phyloP scores from a whole-genome alignment of 2,329 filamentous ascomycete genomes.

The Cordyceps tenuipes region DNA sequence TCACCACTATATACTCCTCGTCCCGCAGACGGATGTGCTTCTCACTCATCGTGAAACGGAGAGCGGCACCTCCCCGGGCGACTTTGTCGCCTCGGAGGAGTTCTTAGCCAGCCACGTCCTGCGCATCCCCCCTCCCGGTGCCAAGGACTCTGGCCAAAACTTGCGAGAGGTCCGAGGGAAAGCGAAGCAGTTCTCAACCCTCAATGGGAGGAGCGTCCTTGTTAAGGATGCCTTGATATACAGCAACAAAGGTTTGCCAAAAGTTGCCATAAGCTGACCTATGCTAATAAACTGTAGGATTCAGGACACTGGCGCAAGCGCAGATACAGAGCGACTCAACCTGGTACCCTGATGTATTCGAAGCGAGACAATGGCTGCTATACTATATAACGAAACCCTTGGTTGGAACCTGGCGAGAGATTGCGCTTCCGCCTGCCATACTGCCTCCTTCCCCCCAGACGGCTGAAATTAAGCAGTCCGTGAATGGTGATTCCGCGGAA shows the following conservation, averaged over 20 bases:
- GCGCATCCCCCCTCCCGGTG: conserved; percentile 58
- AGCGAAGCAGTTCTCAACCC: conserved; percentile 85
- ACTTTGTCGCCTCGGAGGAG: conserved; percentile 82
- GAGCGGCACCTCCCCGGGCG: conserved; percentile 64
- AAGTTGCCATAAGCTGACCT: not conserved
- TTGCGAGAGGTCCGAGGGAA: conserved; percentile 84
- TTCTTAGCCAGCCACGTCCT: conserved; percentile 96
- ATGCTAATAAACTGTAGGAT: conserved; percentile 48
- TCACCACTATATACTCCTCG: conserved; percentile 87
- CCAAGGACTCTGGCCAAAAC: conserved; percentile 51
- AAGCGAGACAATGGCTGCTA: conserved; percentile 88
- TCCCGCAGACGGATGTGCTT: conserved; percentile 87
- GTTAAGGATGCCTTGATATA: conserved; percentile 90
- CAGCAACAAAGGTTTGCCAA: conserved; percentile 77
- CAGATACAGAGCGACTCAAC: conserved; percentile 76
- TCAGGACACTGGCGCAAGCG: conserved; percentile 84
- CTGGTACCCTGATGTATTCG: conserved; percentile 83
- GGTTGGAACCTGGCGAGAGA: conserved; percentile 72
- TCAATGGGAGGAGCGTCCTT: conserved; percentile 88
- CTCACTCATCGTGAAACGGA: conserved; percentile 83
- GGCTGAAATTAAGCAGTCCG: conserved; percentile 28
- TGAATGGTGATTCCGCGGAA: conserved; percentile 33
- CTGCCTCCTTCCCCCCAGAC: conserved; percentile 37
- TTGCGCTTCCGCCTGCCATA: conserved; percentile 60
- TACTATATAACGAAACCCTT: conserved; percentile 92